A percentile compares a stretch with the other conserved stretches of the same genome.
Evolutionary conservation across 805 yeast species (phyloP).

Genomic region (Zygoascus bituminiphila): DNA sequence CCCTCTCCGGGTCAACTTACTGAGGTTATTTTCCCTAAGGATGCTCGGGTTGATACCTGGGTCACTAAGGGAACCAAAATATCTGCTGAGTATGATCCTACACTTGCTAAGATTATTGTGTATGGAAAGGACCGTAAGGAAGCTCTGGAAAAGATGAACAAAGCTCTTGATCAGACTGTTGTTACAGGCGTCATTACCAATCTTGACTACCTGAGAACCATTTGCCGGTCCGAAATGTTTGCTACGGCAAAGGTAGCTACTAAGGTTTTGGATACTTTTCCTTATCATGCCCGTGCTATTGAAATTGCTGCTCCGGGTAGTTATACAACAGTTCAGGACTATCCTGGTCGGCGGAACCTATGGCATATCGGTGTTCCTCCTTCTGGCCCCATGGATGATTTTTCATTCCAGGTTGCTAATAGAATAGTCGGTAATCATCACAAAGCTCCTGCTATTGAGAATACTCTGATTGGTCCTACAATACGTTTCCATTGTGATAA

Average conservation of each 20-base stretch:
- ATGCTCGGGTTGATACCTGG: conserved; percentile 97
- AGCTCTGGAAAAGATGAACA: conserved; percentile 65
- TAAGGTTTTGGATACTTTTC: conserved; percentile 73
- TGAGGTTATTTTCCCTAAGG: conserved; percentile 73
- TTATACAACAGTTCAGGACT: conserved; percentile 93
- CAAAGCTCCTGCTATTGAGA: conserved; percentile 81
- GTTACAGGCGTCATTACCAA: conserved; percentile 86
- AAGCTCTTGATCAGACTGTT: conserved; percentile 78
- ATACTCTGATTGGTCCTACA: conserved; percentile 82
- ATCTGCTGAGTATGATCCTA: conserved; percentile 93
- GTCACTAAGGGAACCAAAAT: conserved; percentile 77
- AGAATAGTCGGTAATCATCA: conserved; percentile 80
- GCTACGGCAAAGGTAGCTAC: conserved; percentile 78
- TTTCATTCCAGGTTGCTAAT: conserved; percentile 83
- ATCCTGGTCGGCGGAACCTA: conserved; percentile 77
- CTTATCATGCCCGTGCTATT: conserved; percentile 73
- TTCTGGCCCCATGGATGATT: conserved; percentile 96
- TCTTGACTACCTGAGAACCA: conserved; percentile 78
- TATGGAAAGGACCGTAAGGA: conserved; percentile 85
- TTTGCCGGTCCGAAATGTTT: conserved; percentile 80
- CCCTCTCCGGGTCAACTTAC: conserved; percentile 95
- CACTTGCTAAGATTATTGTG: conserved; percentile 91
- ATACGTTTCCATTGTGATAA: conserved; percentile 75
- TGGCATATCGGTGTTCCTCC: conserved; percentile 98
- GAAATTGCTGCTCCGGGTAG: conserved; percentile 88